phyloP scores from a whole-genome alignment of 352 stramenopile species.

The Globisporangium abappressorium region DNA sequence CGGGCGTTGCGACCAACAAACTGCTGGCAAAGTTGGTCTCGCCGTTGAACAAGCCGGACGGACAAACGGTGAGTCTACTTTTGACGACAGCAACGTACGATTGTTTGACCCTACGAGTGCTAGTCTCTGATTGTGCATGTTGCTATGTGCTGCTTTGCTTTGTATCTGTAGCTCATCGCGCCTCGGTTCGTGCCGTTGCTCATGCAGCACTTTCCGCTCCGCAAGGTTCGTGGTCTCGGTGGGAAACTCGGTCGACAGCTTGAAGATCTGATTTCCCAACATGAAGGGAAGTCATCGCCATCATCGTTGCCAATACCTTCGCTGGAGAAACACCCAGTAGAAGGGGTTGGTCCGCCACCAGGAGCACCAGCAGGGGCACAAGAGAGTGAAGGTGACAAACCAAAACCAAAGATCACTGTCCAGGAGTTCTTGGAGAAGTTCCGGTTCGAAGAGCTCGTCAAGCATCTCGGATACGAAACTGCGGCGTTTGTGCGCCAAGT shows the following conservation, averaged over 20 bases:
- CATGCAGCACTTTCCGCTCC: conserved; percentile 72
- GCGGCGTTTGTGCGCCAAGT: conserved; percentile 51
- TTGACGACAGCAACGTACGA: not conserved
- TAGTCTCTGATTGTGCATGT: not conserved
- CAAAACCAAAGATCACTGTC: conserved; percentile 30
- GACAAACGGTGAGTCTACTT: conserved; percentile 47
- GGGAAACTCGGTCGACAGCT: conserved; percentile 77
- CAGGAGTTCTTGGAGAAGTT: conserved; percentile 53
- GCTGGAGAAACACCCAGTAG: not conserved
- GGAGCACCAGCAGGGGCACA: conserved; percentile 12
- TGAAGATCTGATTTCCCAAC: conserved; percentile 50
- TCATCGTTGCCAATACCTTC: not conserved
- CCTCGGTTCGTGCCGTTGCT: conserved; percentile 56
- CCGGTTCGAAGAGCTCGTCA: conserved; percentile 44
- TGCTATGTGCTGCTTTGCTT: not conserved
- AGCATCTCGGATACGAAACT: conserved; percentile 58
- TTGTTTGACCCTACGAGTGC: not conserved
- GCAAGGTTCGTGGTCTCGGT: conserved; percentile 70
- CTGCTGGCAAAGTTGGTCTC: conserved; percentile 76
- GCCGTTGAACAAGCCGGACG: conserved; percentile 79
- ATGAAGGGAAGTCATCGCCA: conserved; percentile 13
- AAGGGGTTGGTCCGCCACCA: not conserved
- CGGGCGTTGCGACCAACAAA: conserved; percentile 76
- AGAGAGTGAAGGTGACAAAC: conserved; percentile 21
- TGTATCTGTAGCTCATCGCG: conserved; percentile 38